A percentile compares a stretch with the other conserved stretches of the same genome.
Evolutionary conservation across 2,329 filamentous ascomycete species (phyloP).

Genomic region (Epichloe sibirici): DNA sequence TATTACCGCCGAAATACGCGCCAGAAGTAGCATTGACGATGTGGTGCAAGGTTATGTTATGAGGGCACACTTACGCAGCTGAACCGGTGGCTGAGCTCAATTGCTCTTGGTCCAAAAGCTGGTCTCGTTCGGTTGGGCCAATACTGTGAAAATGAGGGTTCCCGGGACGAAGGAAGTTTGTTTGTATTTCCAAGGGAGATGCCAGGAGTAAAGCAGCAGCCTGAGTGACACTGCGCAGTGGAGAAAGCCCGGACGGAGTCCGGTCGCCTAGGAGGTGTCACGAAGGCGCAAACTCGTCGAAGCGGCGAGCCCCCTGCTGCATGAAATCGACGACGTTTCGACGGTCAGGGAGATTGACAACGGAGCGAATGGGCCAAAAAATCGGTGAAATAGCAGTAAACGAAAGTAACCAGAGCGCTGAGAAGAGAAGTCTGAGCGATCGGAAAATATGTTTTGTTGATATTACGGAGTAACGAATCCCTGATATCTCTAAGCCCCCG

Average conservation of each 20-base stretch:
- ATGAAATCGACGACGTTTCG: not conserved
- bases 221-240: not conserved
- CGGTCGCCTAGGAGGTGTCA: conserved; percentile 1
- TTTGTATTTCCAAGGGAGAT: not conserved
- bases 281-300: conserved; percentile 1
- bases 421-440: not conserved
- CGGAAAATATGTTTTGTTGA: not conserved
- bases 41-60: not conserved
- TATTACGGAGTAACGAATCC: not conserved
- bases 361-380: not conserved
- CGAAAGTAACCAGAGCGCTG: not conserved
- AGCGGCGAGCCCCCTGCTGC: not conserved
- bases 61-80: not conserved
- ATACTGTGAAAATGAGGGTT: not conserved
- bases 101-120: not conserved
- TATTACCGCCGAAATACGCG: too few relatives aligned
- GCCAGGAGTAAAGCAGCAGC: not conserved
- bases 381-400: not conserved
- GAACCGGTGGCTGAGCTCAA: not conserved
- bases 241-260: not conserved
- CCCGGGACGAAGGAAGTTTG: not conserved
- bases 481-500: not conserved
- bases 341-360: not conserved
- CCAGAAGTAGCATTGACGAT: not conserved
- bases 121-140: not conserved